Evolutionary conservation across 805 yeast genomes (phyloP).

Genomic region (Yarrowia divulgata): DNA sequence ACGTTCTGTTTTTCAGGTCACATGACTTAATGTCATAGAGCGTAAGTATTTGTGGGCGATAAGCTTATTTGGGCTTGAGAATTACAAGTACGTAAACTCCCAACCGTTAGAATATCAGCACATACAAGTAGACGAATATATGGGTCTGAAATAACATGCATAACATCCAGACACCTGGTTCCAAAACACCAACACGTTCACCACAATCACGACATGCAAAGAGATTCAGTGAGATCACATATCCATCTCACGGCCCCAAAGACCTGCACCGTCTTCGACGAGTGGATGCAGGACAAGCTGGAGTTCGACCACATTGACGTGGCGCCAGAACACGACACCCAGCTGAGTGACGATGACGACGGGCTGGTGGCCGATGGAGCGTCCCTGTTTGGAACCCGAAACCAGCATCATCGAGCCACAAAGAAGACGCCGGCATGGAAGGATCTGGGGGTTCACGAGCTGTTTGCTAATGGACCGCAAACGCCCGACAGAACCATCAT

Average conservation of each 20-base stretch:
- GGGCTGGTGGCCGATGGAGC: conserved; percentile 45
- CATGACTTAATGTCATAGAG: background rate
- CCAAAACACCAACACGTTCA: background rate
- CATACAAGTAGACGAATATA: no score
- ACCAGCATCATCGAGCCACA: conserved; percentile 35
- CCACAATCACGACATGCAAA: conserved; percentile 35
- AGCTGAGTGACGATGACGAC: conserved; percentile 45
- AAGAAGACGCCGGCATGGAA: conserved; percentile 43
- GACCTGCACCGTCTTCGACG: conserved; percentile 46
- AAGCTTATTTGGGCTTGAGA: conserved; percentile 1
- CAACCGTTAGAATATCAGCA: background rate
- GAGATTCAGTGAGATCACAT: conserved; percentile 50
- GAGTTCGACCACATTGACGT: conserved; percentile 47
- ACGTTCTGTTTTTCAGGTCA: background rate
- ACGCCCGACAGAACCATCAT: conserved; percentile 12
- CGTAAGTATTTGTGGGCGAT: conserved; percentile 20
- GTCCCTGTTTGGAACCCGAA: conserved; percentile 43
- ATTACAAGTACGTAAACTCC: conserved; percentile 19
- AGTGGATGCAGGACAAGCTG: conserved; percentile 48
- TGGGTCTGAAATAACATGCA: conserved; percentile 4
- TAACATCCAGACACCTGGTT: background rate
- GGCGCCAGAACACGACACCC: conserved; percentile 44
- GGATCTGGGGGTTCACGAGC: conserved; percentile 43
- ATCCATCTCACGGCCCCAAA: conserved; percentile 47
- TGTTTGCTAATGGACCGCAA: conserved; percentile 40